Conservation (phyloP, 805 yeast species). For the Wickerhamomyces kurtzmanii region DNA sequence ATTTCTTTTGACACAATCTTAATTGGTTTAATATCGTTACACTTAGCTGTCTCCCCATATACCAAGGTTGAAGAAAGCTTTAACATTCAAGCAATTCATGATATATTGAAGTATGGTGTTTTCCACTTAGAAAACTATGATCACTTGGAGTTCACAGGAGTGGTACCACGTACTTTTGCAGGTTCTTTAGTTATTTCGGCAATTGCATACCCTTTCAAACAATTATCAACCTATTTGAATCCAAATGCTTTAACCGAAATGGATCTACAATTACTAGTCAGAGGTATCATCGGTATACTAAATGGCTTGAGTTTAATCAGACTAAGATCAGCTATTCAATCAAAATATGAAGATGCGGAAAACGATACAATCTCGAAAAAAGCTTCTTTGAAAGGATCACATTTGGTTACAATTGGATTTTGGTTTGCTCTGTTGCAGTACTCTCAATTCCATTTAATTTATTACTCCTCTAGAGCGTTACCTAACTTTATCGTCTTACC, state of each 20-base stretch:
- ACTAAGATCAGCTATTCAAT: constrained; percentile 35
- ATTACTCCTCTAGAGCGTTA: constrained; percentile 72
- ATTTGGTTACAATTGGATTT: constrained; percentile 25
- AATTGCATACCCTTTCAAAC: constrained; percentile 28
- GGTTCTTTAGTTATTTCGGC: constrained; percentile 53
- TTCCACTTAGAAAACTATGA: constrained; percentile 41
- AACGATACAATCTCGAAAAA: constrained; percentile 7
- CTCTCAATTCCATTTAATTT: constrained; percentile 73
- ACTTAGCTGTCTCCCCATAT: constrained; percentile 57
- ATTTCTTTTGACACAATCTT: constrained; percentile 23
- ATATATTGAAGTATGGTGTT: constrained; percentile 56
- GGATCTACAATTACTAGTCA: constrained; percentile 40
- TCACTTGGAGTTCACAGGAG: constrained; percentile 78
- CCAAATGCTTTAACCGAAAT: constrained; percentile 26
- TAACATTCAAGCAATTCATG: constrained; percentile 83
- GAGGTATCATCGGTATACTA: constrained; percentile 53
- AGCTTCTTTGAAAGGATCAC: constrained; percentile 5
- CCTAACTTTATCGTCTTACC: constrained; percentile 83
- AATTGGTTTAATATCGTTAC: constrained; percentile 34
- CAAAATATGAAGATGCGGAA: constrained; percentile 8
- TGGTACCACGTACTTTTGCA: constrained; percentile 76
- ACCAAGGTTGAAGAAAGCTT: constrained; percentile 95
- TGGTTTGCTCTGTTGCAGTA: constrained; percentile 54
- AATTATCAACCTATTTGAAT: constrained; percentile 7
- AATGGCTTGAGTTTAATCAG: constrained; percentile 45